These are phyloP conservation scores for Aaosphaeria pasadenensis DNA, from an alignment of 2,329 filamentous ascomycete genomes.

Conservation along the genomic window DNA sequence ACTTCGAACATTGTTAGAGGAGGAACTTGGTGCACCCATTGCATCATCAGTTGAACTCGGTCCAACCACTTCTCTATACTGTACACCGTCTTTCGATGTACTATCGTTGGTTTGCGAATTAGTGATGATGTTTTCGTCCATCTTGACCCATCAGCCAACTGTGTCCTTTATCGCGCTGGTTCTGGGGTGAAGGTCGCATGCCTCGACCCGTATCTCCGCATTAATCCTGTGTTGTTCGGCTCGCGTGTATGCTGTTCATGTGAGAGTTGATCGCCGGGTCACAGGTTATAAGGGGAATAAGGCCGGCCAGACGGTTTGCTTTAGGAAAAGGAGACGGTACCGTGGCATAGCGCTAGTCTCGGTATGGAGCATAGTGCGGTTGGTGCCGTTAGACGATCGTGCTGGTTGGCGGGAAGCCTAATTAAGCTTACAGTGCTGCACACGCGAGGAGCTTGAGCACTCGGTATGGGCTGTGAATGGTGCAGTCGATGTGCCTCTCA, in stretches of 20 bases:
- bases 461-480: no score
- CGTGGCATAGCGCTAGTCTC: neutral
- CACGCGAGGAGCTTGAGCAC: no score
- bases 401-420: no score
- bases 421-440: no score
- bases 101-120: neutral
- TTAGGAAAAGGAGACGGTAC: neutral
- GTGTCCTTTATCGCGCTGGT: neutral
- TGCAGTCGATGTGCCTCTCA: no score
- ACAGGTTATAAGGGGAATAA: neutral
- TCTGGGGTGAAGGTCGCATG: neutral
- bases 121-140: constrained; percentile 14
- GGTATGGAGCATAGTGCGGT: constrained; percentile 5
- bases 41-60: no score
- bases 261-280: neutral
- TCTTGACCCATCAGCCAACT: constrained; percentile 13
- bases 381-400: no score
- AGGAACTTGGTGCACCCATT: no score
- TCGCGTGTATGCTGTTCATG: constrained; percentile 1
- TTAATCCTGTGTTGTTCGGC: neutral
- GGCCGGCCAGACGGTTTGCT: neutral
- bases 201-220: neutral
- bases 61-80: no score
- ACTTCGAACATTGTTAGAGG: no score
- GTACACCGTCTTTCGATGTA: no score